Evolutionary conservation across 1,139 yeast genomes (phyloP).

Genomic region (Debaryomyces coudertii): DNA sequence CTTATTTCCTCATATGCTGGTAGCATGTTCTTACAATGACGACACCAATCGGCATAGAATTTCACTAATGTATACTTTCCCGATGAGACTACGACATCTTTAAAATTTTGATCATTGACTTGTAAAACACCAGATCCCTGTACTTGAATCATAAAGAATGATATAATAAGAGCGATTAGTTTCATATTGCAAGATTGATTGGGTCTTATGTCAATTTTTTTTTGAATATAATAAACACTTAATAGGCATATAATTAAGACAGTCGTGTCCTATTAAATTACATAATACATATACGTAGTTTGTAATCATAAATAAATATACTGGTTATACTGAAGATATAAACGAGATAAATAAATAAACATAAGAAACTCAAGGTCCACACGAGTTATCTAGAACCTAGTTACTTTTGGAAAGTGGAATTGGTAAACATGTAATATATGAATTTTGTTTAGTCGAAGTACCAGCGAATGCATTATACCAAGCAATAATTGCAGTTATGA

Average conservation of each 20-base stretch:
- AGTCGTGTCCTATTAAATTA: slow-evolving; percentile 1
- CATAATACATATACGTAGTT: not conserved
- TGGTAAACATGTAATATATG: slow-evolving; percentile 38
- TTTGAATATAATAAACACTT: not conserved
- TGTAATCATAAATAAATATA: not conserved
- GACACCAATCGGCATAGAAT: slow-evolving; percentile 81
- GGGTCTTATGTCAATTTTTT: not conserved
- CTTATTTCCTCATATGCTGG: slow-evolving; percentile 68
- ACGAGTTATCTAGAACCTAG: not conserved
- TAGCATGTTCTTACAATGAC: slow-evolving; percentile 69
- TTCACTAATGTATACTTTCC: slow-evolving; percentile 71
- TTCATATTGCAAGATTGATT: slow-evolving; percentile 5
- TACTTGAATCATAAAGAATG: slow-evolving; percentile 4
- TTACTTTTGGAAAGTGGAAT: slow-evolving; percentile 31
- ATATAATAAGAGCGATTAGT: not conserved
- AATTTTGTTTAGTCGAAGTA: slow-evolving; percentile 29
- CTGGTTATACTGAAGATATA: not conserved
- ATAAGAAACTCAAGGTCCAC: not conserved
- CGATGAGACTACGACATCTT: slow-evolving; percentile 54
- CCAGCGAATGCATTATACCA: slow-evolving; percentile 55
- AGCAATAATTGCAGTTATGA: slow-evolving; percentile 61
- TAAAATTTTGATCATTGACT: slow-evolving; percentile 53
- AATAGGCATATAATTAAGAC: not conserved
- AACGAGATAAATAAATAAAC: not conserved
- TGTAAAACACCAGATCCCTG: slow-evolving; percentile 20